Conservation (phyloP, 2,329 filamentous ascomycete species). For the Cryphonectria parasitica region DNA sequence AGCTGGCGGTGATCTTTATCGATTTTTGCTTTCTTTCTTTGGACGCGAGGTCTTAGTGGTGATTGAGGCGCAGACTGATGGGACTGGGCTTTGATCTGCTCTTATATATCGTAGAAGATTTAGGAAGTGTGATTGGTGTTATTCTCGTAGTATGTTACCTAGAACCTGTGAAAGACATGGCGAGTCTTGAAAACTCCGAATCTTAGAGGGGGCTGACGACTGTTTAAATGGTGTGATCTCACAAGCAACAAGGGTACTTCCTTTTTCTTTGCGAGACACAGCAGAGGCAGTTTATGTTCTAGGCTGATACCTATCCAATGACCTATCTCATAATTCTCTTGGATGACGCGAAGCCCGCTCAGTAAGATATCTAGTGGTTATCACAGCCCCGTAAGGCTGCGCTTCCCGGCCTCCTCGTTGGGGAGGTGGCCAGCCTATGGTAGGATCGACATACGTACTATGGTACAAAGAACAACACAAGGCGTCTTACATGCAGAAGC, state of each 20-base stretch:
- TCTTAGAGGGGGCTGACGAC: neutral
- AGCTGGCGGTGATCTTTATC: neutral
- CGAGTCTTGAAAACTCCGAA: neutral
- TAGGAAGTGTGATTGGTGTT: neutral
- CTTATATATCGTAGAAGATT: neutral
- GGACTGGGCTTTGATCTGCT: neutral
- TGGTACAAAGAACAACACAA: constrained; percentile 13
- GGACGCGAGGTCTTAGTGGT: neutral
- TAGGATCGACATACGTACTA: constrained; percentile 11
- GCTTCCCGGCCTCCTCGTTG: neutral
- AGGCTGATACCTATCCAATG: neutral
- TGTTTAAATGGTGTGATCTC: neutral
- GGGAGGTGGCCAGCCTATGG: neutral
- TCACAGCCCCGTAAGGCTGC: constrained; percentile 22
- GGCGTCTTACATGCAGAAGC: constrained; percentile 21
- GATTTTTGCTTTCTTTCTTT: neutral
- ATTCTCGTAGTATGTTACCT: too few species aligned
- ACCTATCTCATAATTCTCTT: too few species aligned
- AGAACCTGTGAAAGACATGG: neutral
- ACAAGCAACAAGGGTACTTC: neutral
- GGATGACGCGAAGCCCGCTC: neutral
- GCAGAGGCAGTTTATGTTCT: neutral
- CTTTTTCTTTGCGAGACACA: neutral
- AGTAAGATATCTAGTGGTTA: neutral
- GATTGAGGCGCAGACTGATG: neutral